Base-by-base conservation (phyloP, 2,329 filamentous ascomycete species). In the Aspergillus felis region DNA sequence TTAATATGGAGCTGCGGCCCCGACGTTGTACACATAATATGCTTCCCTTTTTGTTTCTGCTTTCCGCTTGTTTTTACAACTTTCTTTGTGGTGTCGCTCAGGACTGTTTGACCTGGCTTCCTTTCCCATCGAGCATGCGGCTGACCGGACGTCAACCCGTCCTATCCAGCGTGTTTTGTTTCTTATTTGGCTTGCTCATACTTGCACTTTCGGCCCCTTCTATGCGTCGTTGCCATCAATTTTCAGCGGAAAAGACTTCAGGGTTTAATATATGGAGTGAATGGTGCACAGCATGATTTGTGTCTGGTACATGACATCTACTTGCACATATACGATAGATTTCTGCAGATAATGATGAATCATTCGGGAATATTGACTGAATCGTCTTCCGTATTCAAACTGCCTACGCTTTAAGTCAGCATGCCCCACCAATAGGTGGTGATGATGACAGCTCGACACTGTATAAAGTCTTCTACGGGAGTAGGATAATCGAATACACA, bases 11-110 rank as follows among this genome's bases (percentile, higher is more conserved):
- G 32, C 32, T 20, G 25, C 47, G 44, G 14, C 22, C 20, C 24
- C 14, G n/a, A 41, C 28, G 12, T 48, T 64, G 63, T 62, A 64
- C 60, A 63, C 56, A 61, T 66, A 64, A 56, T 61, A 56, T 57
- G 29, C 29, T 57, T 44, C 25, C 24, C 49, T 17, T 29, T 20
- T 52, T 3, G 22, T 27, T 51, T 28, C 14, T 25, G 25, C 28
- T 32, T 29, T 12, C 29, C 49, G n/a, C 22, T 51, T 49, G 12
- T 57, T 38, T 38, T 51, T 58, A 44, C 41, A 22, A 29, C 38
- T 55, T 56, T 51, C 46, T 46, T 47, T 2, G 24, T 56, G 41
- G 8, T 4, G 22, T 46, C 3, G 3, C 7, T 25, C 44, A 14
- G 12, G 20, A 32, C 29, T 35, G 32, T 14, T 35, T 35, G 32